These are phyloP conservation scores for Myrica gale DNA, from an alignment of 306 rosid genomes.

Conservation along the genomic window DNA sequence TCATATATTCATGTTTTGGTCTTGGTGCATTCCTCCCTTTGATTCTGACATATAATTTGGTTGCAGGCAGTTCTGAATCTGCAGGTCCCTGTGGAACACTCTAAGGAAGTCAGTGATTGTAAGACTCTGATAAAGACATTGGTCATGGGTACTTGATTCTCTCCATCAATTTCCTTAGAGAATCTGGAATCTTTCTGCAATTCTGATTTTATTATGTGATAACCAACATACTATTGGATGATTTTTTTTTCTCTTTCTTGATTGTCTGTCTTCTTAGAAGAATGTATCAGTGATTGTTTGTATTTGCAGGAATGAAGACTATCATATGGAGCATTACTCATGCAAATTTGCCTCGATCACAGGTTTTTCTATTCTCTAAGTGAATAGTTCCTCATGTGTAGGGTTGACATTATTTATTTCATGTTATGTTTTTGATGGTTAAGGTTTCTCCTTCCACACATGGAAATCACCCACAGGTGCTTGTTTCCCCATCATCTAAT, in stretches of 20 bases:
- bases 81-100: constrained; percentile 87
- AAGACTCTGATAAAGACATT: constrained; percentile 92
- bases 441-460: constrained; percentile 47
- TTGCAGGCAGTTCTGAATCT: constrained; percentile 96
- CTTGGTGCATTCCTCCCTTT: constrained; percentile 1
- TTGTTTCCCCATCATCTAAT: constrained; percentile 76
- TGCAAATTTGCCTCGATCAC: constrained; percentile 90
- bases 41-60: constrained; percentile 24
- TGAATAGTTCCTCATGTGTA: constrained; percentile 21
- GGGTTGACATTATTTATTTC: constrained; percentile 26
- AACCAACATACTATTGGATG: neutral
- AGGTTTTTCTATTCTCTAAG: constrained; percentile 50
- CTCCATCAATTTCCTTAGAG: constrained; percentile 9
- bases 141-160: constrained; percentile 84
- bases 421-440: constrained; percentile 41
- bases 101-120: constrained; percentile 93
- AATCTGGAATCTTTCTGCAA: constrained; percentile 12
- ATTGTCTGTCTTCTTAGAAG: no score
- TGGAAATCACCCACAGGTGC: constrained; percentile 66
- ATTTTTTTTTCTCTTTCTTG: neutral
- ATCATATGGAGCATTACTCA: constrained; percentile 98
- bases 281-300: neutral
- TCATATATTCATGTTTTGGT: neutral
- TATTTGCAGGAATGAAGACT: constrained; percentile 91
- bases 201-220: neutral